Evolutionary conservation across 192 early-diverging fungal species (phyloP), one percentile per base, ranked within the genome.

Genomic region (Chytriomyces hyalinus): DNA sequence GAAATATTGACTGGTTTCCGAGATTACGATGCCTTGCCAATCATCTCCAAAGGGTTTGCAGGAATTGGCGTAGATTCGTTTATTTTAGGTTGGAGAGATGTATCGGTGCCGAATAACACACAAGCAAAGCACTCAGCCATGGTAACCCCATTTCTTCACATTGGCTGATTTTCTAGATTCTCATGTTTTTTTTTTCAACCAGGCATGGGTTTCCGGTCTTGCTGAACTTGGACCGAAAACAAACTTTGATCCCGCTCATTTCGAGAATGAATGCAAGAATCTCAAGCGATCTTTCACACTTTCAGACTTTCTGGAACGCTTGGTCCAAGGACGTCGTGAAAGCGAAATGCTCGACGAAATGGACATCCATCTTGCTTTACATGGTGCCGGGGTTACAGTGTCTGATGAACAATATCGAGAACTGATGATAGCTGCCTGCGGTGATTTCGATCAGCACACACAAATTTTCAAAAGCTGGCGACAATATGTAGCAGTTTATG

Each of bases 161-260:
- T 36, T 36, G 36, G 36, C 4, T 36, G 36, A 28, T 28, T 65
- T 26, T 17, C 13, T 6, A 24, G 64, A 24, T 65, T 17, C n/a
- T 65, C 26, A 15, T 59, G 4, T n/a, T 59, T 59, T 1, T 59
- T 47, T 45, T n/a, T 24, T 26, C 0, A 49, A 26, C 2, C 50
- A 76, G 75, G 70, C 70, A 3, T 71, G 67, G 68, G 64, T 78
- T 49, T 70, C 77, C 8, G 64, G 62, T 63, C 43, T 78, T 28
- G 51, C 62, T 43, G 77, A 78, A 11, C 11, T 65, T 15, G 77
- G 77, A 5, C 77, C 77, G 20, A 78, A 70, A 61, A 47, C 69
- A 8, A 71, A 78, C 44, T 78, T 78, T 51, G 61, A 78, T 51
- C 68, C 62, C 15, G 6, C 9, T 36, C 47, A 46, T 11, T 78